A percentile compares a stretch with the other conserved stretches of the same genome.
phyloP scores from a whole-genome alignment of 2,329 filamentous ascomycete genomes.

The Pseudonectria buxi region DNA sequence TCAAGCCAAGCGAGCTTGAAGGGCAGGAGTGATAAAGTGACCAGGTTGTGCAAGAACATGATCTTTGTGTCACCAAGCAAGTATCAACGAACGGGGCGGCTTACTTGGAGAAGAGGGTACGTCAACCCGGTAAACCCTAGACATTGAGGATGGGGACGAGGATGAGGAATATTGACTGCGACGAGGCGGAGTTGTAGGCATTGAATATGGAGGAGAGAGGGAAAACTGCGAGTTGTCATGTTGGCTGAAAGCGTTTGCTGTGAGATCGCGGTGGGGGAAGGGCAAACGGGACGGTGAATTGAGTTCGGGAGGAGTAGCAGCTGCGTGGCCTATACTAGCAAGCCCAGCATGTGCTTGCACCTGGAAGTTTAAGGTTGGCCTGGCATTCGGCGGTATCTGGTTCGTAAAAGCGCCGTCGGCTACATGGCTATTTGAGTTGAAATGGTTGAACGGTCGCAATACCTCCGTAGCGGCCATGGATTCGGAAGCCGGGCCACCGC shows the following conservation, averaged over 20 bases:
- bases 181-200: conserved; percentile 5
- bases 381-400: conserved; percentile 14
- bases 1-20: neutral
- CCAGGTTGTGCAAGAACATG: conserved; percentile 4
- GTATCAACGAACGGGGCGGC: conserved; percentile 1
- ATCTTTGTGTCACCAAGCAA: neutral
- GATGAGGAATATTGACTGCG: conserved; percentile 1
- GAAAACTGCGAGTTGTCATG: conserved; percentile 9
- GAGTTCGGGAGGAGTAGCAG: conserved; percentile 12
- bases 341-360: conserved; percentile 8
- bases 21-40: neutral
- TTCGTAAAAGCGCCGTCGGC: conserved; percentile 16
- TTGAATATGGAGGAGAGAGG: conserved; percentile 12
- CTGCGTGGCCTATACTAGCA: conserved; percentile 8
- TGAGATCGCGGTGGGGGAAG: conserved; percentile 12
- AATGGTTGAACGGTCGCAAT: conserved; percentile 10
- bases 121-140: conserved; percentile 11
- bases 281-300: conserved; percentile 16
- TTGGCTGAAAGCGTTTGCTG: conserved; percentile 13
- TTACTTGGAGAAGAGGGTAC: conserved; percentile 18
- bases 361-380: conserved; percentile 1
- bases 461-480: conserved; percentile 9
- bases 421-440: conserved; percentile 4
- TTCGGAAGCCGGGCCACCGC: conserved; percentile 5
- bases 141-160: conserved; percentile 9